Evolutionary conservation across 345 rosid species (phyloP).

Genomic region (Kernera saxatilis): DNA sequence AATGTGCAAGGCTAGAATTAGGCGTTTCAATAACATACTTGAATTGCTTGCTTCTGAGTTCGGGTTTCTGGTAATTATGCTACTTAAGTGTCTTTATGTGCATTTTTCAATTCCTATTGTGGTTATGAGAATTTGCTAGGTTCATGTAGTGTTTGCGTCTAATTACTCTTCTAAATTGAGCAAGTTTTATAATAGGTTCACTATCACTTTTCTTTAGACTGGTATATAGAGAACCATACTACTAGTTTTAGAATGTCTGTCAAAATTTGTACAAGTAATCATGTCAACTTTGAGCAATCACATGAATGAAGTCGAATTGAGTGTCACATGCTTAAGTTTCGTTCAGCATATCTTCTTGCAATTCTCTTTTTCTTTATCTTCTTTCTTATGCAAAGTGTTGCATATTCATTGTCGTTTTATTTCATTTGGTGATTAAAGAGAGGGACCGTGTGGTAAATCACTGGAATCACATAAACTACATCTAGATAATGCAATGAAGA

Average conservation of each 20-base stretch:
- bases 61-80: conserved; percentile 83
- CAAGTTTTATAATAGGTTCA: neutral
- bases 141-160: neutral
- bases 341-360: neutral
- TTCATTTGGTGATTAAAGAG: conserved; percentile 47
- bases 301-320: neutral
- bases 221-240: neutral
- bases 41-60: conserved; percentile 87
- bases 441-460: conserved; percentile 98
- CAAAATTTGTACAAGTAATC: neutral
- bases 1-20: conserved; percentile 40
- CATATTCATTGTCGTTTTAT: neutral
- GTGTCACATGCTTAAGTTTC: neutral
- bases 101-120: neutral
- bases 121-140: too few relatives aligned
- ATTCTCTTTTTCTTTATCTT: neutral
- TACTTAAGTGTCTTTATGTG: neutral
- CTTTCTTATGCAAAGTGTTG: neutral
- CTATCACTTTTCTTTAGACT: neutral
- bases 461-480: conserved; percentile 85
- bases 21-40: conserved; percentile 52
- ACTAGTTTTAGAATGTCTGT: neutral
- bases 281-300: neutral
- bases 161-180: neutral
- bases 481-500: conserved; percentile 65